Conservation (phyloP, 2,329 filamentous ascomycete genomes). For the Fusarium sp. region DNA sequence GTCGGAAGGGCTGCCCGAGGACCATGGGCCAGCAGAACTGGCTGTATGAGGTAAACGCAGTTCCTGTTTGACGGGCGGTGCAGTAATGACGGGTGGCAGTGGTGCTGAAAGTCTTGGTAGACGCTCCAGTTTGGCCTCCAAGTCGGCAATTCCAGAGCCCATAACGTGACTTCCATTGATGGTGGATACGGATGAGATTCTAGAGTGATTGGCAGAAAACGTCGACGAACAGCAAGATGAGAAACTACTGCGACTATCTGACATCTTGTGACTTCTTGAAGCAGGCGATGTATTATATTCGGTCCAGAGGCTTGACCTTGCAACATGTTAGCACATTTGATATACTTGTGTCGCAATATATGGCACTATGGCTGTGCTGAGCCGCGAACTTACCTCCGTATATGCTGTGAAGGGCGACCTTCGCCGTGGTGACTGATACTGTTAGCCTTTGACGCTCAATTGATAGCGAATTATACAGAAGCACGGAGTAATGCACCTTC, state of each 20-base stretch:
- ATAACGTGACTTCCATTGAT: slow-evolving; percentile 55
- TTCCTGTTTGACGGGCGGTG: slow-evolving; percentile 20
- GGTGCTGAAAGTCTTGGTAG: slow-evolving; percentile 38
- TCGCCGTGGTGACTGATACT: slow-evolving; percentile 24
- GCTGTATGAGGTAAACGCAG: slow-evolving; percentile 14
- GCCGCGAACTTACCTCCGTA: slow-evolving; percentile 34
- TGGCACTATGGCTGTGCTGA: not conserved
- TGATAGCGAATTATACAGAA: not conserved
- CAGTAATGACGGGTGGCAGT: slow-evolving; percentile 11
- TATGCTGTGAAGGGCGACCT: slow-evolving; percentile 31
- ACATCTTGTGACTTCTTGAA: slow-evolving; percentile 48
- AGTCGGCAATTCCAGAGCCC: slow-evolving; percentile 51
- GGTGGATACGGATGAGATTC: slow-evolving; percentile 65
- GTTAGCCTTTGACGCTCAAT: not conserved
- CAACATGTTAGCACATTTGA: slow-evolving; percentile 16
- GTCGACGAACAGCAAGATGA: slow-evolving; percentile 62
- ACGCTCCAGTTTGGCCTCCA: slow-evolving; percentile 52
- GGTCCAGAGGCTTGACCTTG: slow-evolving; percentile 40
- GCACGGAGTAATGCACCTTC: slow-evolving; percentile 30
- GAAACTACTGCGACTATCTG: slow-evolving; percentile 64
- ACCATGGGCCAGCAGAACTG: slow-evolving; percentile 1
- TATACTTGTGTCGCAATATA: not conserved
- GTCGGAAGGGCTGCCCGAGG: slow-evolving; percentile 28
- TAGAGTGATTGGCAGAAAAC: slow-evolving; percentile 60
- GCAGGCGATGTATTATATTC: slow-evolving; percentile 31